Evolutionary conservation across 768 basidiomycete species (phyloP), one percentile per base, ranked within the genome.

Genomic region (Ephemerocybe angulata): DNA sequence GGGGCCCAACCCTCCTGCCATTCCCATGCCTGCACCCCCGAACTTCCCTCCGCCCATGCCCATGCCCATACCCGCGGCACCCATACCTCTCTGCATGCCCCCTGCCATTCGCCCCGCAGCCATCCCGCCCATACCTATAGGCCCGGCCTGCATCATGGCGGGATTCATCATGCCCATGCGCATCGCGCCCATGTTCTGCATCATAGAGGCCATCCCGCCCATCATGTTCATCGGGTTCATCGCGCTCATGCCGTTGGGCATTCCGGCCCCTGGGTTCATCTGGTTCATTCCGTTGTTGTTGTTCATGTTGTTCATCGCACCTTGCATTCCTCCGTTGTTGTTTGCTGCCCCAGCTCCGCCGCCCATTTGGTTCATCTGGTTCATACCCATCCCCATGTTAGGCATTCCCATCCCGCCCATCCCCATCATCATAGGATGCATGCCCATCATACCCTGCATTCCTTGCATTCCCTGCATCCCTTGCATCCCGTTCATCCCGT

Each of bases 381-480:
- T 52, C 35, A 31, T 30, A n/a, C 19, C 21, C 35, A 37, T 43
- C 66, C 44, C 66, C 72, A 71, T 71, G 29, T 59, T 63, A 24
- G 62, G 65, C 64, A 72, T 69, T 1, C 69, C 72, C 78, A 80
- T 77, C 12, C 74, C 74, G 67, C 76, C 75, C 67, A 47, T 47
- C 6, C 70, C 72, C 38, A 41, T 41, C 65, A 80, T 81, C 77
- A 83, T 79, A 17, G 72, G 72, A 53, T 75, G 76, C 74, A 80
- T 76, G 24, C 70, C 69, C 61, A 76, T 73, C 63, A 74, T 72
- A 13, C 67, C 69, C 41, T 43, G 41, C 41, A 29, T 47, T 6
- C 38, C 38, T 22, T 24, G 10, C 41, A 24, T 43, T 21, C n/a
- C 41, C 41, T n/a, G 24, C 44, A 19, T 27, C 13, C 27, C 27